Conservation (phyloP, 306 rosid genomes). For the Cucumis sativus region Cucumber_9930_V3 NC_026657.2:26611501-26612000, state of each 20-base stretch:
- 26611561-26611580: conserved; percentile 1
- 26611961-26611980: not conserved
- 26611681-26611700: too few species aligned
- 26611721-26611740: not conserved
- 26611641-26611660: conserved; percentile 4
- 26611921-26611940: not conserved
- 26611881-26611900: not conserved
- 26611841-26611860: not conserved
- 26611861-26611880: not conserved
- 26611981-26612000: not conserved
- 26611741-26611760: not conserved
- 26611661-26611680: not conserved
- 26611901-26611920: not conserved
- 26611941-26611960: not conserved
- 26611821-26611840: not conserved
- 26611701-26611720: not conserved
- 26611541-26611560: not conserved
- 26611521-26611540: too few species aligned
- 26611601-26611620: not conserved
- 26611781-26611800: not conserved
- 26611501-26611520: not conserved
- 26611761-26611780: not conserved
- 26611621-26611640: not conserved
- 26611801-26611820: not conserved
- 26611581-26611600: not conserved